Conservation (phyloP, 208 protist species). For the Crithidia sp. region DNA sequence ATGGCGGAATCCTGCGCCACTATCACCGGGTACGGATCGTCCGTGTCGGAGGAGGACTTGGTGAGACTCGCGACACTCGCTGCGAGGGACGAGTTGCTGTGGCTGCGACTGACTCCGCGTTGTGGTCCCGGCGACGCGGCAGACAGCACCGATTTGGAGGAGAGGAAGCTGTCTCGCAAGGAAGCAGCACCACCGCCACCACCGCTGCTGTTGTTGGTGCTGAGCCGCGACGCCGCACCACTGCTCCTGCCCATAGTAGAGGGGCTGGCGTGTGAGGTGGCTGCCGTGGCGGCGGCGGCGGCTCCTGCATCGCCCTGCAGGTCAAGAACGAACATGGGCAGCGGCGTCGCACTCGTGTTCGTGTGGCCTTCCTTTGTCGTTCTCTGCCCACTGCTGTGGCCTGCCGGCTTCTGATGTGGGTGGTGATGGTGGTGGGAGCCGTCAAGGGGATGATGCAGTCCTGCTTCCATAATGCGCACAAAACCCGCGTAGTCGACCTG, state of each 20-base stretch:
- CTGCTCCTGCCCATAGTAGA: background rate
- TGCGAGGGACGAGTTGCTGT: conserved; percentile 9
- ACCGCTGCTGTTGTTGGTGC: background rate
- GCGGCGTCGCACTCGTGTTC: background rate
- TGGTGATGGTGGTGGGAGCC: background rate
- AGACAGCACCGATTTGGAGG: conserved; percentile 1
- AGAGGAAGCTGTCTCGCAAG: background rate
- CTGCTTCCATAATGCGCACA: conserved; percentile 25
- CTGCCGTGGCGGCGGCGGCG: too few species aligned
- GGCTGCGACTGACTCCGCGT: conserved; percentile 4
- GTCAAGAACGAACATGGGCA: background rate
- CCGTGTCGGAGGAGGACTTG: conserved; percentile 5
- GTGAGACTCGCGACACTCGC: conserved; percentile 10
- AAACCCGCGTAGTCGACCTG: conserved; percentile 26
- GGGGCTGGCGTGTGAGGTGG: background rate
- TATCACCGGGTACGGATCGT: conserved; percentile 26
- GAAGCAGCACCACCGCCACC: background rate
- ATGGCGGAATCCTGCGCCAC: conserved; percentile 17
- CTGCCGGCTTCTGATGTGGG: too few species aligned
- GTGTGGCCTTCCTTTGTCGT: background rate
- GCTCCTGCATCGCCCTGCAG: background rate
- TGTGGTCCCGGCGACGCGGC: background rate
- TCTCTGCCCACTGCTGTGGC: background rate
- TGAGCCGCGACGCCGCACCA: background rate
- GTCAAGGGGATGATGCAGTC: conserved; percentile 3